These are phyloP conservation scores for Flammula alnicola DNA, from an alignment of 1,284 basidiomycete genomes.

Conservation along the genomic window DNA sequence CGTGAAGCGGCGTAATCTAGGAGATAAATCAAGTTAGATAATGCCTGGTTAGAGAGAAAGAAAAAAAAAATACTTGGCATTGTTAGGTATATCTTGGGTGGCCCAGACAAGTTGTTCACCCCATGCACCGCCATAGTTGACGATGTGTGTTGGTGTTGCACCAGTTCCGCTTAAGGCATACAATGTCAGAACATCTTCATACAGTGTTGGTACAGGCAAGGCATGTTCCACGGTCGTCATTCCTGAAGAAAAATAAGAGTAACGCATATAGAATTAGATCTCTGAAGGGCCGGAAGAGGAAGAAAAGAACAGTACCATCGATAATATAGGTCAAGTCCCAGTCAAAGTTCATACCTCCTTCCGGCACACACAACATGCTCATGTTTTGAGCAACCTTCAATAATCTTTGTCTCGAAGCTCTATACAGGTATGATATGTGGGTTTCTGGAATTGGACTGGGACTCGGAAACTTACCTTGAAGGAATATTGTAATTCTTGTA, in stretches of 20 bases:
- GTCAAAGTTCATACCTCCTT: constrained; percentile 77
- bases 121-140: constrained; percentile 70
- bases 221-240: constrained; percentile 82
- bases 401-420: constrained; percentile 71
- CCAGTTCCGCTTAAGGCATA: constrained; percentile 72
- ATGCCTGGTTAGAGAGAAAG: too few species aligned
- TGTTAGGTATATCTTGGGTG: constrained; percentile 56
- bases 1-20: constrained; percentile 63
- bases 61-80: constrained; percentile 2
- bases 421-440: constrained; percentile 24
- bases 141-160: constrained; percentile 72
- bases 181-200: constrained; percentile 68
- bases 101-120: constrained; percentile 76
- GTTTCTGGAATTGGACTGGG: neutral
- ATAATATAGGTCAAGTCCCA: constrained; percentile 79
- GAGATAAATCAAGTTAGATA: neutral
- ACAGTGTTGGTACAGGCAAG: constrained; percentile 64
- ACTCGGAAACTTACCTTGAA: constrained; percentile 47
- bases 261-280: neutral
- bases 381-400: constrained; percentile 63
- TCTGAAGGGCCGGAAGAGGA: too few species aligned
- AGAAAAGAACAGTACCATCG: constrained; percentile 51
- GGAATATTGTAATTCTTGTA: constrained; percentile 81
- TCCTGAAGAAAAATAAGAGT: constrained; percentile 42
- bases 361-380: constrained; percentile 73